Base-by-base conservation (phyloP, 257 asterid genomes). In the Solanum ossicruentum region DNA sequence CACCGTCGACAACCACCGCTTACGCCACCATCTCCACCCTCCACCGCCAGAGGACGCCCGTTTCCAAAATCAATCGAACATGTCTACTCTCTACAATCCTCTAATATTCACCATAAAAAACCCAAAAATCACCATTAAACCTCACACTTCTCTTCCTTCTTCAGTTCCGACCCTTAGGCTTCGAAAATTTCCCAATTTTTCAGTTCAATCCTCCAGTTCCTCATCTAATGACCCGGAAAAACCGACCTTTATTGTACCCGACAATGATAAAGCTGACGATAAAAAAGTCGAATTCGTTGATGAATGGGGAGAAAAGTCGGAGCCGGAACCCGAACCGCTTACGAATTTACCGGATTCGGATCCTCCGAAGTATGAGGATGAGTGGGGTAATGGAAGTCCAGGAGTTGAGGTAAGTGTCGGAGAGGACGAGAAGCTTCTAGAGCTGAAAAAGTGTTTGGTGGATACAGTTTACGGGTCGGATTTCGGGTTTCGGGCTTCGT, bases 241-340 rank as follows among this genome's bases (percentile, higher is more conserved):
- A 8, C 88, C 66, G 80, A 73, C 21, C n/a, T 41, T 26, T 26
- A 55, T 81, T 67, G 55, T 52, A 8, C 52, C 73, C 7, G 84
- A 81, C 0, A 70, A 49, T 60, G 71, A 71, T 43, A 80, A 6
- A 55, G 70, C 87, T 1, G 89, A 84, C 12, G 63, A 66, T 28
- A 82, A 89, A 7, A 91, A 93, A 3, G 45, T 16, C 4, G 47
- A 86, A 5, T 26, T 86, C 51, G 89, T 75, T 1, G 99, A 96
- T 73, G 99, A 94, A 87, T 94, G 96, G 98, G 99, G 97, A 1
- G 98, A 96, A 80, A 92, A 93, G 58, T 21, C 98, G 26, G 94
- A 84, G 41, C 91, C 93, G 1, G 97, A 93, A 49, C 89, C 93
- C 32, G 92, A 92, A 26, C 92, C 97, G 4, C 8, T 65, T 1